Evolutionary conservation across 139 green algal genomes (phyloP), one percentile per base, ranked within the genome.

Genomic region (Trebouxia sp.): DNA sequence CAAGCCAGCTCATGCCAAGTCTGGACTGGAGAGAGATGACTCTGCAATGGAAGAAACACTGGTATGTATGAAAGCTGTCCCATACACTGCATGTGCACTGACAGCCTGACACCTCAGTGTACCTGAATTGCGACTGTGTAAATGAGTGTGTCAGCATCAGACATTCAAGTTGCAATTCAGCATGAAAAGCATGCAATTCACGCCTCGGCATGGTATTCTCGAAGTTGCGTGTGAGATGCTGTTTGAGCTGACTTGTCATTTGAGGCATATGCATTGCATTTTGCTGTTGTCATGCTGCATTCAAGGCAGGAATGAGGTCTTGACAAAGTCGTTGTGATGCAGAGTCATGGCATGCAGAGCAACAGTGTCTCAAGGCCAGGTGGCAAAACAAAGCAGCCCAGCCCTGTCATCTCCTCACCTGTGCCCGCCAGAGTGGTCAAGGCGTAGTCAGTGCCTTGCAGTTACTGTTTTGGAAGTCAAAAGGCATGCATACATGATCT

Each of bases 41-140:
- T 72, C 62, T 72, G 62, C 62, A 45, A 72, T 72, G 62, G 62
- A 72, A 26, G 62, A 72, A 43, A 22, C 62, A 42, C 37, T 39
- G 62, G 62, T 72, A 45, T 45, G 62, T 6, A 72, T 38, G 8
- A 38, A 38, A 39, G 7, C 8, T 38, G n/a, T 39, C 20, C n/a
- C 55, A 66, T 28, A 65, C 3, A 26, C 37, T n/a, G 0, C n/a
- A 22, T 66, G 1, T n/a, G 17, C 0, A 39, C n/a, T 10, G 8
- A 65, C 24, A 6, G 5, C 3, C 11, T 35, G 1, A 65, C 4
- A 35, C 53, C 22, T 26, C 12, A 65, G 53, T n/a, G n/a, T n/a
- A n/a, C n/a, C n/a, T n/a, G n/a, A n/a, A n/a, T n/a, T n/a, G n/a
- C n/a, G n/a, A n/a, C n/a, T n/a, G n/a, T n/a, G n/a, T n/a, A n/a